A percentile compares a stretch with the other conserved stretches of the same genome.
These are phyloP conservation scores for Mycena leptocephala DNA, from an alignment of 768 basidiomycete species.

Conservation along the genomic window DNA sequence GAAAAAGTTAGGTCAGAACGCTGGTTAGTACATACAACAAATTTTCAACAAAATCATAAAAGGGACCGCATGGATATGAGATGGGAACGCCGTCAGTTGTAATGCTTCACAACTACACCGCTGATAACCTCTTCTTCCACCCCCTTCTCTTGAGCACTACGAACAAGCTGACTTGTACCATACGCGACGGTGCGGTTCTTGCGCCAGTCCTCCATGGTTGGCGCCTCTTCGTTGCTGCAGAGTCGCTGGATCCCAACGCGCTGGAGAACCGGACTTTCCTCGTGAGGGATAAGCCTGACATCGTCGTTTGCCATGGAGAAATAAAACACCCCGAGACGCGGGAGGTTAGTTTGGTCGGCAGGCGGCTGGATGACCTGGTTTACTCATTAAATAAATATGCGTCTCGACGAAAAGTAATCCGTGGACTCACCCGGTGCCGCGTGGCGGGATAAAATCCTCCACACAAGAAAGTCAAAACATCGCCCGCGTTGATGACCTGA, in stretches of 20 bases:
- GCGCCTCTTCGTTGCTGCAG: constrained; percentile 54
- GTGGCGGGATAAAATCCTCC: no score
- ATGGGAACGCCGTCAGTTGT: no score
- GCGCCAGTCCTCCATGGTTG: constrained; percentile 60
- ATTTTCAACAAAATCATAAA: no score
- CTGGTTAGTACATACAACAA: no score
- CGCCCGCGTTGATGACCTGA: no score
- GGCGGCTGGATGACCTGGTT: constrained; percentile 71
- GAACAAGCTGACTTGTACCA: constrained; percentile 53
- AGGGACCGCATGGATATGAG: no score
- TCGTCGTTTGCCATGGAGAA: constrained; percentile 69
- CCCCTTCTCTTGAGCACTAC: constrained; percentile 48
- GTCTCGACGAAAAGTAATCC: no score
- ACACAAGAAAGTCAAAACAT: no score
- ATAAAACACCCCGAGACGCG: constrained; percentile 73
- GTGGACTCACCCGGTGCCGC: no score
- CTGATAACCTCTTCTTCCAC: constrained; percentile 64
- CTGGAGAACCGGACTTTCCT: constrained; percentile 61
- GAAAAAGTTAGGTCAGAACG: no score
- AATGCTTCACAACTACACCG: constrained; percentile 64
- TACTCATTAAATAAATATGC: neutral
- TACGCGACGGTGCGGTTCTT: constrained; percentile 59
- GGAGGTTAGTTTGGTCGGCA: constrained; percentile 62
- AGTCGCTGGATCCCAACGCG: constrained; percentile 51
- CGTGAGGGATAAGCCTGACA: constrained; percentile 54